Conservation (phyloP, 2,329 filamentous ascomycete genomes). For the Colletotrichum sp. region DNA sequence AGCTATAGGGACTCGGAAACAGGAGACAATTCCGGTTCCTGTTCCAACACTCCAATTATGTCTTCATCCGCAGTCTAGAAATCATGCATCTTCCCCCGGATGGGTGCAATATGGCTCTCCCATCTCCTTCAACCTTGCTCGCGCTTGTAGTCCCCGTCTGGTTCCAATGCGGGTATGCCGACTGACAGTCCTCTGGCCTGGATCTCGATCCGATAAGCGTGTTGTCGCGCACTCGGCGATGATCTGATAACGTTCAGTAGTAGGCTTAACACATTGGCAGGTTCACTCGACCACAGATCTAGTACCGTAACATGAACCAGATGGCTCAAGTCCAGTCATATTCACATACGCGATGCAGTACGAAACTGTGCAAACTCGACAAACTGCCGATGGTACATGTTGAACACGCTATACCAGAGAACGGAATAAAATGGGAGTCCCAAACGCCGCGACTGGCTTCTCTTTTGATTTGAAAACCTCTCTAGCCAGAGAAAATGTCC, state of each 20-base stretch:
- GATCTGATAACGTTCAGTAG: background rate
- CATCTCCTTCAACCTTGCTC: background rate
- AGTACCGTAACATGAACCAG: background rate
- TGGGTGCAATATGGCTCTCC: background rate
- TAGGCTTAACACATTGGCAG: background rate
- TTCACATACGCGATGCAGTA: background rate
- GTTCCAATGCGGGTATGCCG: background rate
- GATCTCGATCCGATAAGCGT: background rate
- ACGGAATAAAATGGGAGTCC: background rate
- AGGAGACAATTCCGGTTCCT: background rate
- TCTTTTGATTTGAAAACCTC: background rate
- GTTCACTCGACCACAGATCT: background rate
- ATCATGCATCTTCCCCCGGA: background rate
- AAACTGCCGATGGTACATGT: background rate
- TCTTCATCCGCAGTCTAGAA: background rate
- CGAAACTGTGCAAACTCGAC: background rate
- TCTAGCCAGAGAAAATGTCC: slow-evolving; percentile 48
- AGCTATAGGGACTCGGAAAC: background rate
- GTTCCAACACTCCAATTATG: background rate
- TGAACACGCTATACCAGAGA: background rate
- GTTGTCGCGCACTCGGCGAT: background rate
- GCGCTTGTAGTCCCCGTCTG: background rate
- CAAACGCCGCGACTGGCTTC: background rate
- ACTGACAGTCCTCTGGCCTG: background rate
- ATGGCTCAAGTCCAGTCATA: background rate